Base-by-base conservation (phyloP, 2,329 filamentous ascomycete genomes). In the Leptographium galeiforme region DNA sequence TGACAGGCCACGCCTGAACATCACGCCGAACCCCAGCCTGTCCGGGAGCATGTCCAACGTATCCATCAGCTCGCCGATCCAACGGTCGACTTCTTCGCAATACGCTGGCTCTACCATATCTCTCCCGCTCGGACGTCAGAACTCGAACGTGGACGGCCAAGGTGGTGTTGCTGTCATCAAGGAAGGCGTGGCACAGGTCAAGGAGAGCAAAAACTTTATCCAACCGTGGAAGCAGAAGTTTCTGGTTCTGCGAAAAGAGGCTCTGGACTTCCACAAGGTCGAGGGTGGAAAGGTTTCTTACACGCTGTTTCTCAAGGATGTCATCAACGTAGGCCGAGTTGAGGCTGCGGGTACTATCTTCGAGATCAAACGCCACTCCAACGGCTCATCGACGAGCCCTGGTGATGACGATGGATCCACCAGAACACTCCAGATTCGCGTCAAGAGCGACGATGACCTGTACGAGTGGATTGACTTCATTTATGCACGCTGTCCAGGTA, bases 401-500 rank as follows among this genome's bases (percentile, higher is more conserved):
- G 81, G 84, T 51, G 86, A 87, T 47, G 84, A 89, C 59, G 91
- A 96, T 59, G 83, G 87, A 38, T 79, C 84, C 10, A 86, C 84
- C 55, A 89, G 87, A 66, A 87, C 88, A 4, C 80, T 96, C 51
- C 89, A 93, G 58, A 93, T 95, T 67, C 89, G 87, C 66, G 89
- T 97, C 62, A 95, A 96, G 70, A 86, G 84, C 54, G 93, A 98
- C 63, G 91, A 95, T 64, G 93, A 98, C 61, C 82, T 98, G 52
- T 98, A 98, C 68, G 89, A 95, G 63, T 98, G 93, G 93, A 95
- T 97, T 63, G 93, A 98, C 68, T 88, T 90, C 67, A 94, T 98
- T 60, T 97, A 97, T 67, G 89, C 91, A 61, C 85, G 91, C 59
- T 97, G 91, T 67, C 93, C 93, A 18, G 91, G 89, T 57, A 95